Conservation (phyloP, 805 yeast genomes). For the Ogataea sp. region DNA sequence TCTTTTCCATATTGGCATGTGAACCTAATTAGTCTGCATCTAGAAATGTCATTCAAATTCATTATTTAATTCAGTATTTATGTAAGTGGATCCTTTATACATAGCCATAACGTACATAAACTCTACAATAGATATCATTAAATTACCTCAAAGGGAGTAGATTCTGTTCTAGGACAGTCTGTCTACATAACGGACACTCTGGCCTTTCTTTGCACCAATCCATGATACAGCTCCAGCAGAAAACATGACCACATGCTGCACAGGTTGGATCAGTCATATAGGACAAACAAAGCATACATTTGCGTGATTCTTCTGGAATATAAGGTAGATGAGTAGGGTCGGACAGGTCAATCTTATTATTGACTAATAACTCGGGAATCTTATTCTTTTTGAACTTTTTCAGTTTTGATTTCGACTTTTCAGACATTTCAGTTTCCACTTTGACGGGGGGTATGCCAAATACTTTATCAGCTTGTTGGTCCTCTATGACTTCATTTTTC, state of each 20-base stretch:
- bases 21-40: too few relatives aligned
- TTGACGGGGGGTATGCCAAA: neutral
- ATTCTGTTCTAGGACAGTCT: constrained; percentile 52
- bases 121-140: too few relatives aligned
- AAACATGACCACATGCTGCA: constrained; percentile 86
- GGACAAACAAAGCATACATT: constrained; percentile 79
- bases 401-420: neutral
- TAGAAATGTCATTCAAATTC: too few relatives aligned
- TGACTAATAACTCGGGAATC: neutral
- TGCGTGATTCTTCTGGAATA: constrained; percentile 61
- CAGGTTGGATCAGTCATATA: constrained; percentile 76
- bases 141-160: constrained; percentile 45
- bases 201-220: constrained; percentile 86
- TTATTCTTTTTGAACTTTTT: too few relatives aligned
- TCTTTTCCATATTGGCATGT: constrained; percentile 40
- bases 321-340: constrained; percentile 54
- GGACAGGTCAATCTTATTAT: constrained; percentile 39
- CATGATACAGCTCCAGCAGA: constrained; percentile 85
- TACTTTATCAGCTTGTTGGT: neutral
- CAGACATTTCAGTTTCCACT: too few relatives aligned
- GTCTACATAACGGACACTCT: constrained; percentile 91
- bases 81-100: too few relatives aligned
- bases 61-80: too few relatives aligned
- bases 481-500: too few relatives aligned
- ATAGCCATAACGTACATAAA: too few relatives aligned